Conservation (phyloP, 768 basidiomycete genomes). For the Leucosporidium yakuticum region DNA sequence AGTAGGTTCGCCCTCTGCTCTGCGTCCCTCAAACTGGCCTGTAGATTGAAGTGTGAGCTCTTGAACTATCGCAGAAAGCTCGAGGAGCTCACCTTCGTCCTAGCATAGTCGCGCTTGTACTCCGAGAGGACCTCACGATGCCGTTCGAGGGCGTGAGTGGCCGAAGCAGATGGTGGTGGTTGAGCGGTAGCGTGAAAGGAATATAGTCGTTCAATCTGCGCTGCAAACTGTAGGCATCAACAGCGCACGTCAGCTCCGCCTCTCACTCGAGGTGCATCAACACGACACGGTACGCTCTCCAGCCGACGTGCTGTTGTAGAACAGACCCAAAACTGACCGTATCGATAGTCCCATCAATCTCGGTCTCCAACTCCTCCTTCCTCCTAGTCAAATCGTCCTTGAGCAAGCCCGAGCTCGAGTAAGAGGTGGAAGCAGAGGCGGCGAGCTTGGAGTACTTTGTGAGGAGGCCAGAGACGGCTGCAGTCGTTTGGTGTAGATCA, state of each 20-base stretch:
- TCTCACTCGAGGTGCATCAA: conserved; percentile 3
- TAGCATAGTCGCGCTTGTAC: conserved; percentile 70
- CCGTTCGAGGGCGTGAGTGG: conserved; percentile 77
- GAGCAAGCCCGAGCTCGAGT: conserved; percentile 50
- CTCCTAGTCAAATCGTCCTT: conserved; percentile 44
- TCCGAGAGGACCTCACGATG: conserved; percentile 87
- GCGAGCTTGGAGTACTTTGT: conserved; percentile 85
- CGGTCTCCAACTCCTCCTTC: conserved; percentile 65
- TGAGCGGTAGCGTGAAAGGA: conserved; percentile 51
- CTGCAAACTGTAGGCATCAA: conserved; percentile 56
- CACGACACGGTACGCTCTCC: conserved; percentile 20
- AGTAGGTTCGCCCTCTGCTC: conserved; percentile 81
- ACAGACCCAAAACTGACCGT: conserved; percentile 56
- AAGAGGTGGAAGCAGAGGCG: conserved; percentile 46
- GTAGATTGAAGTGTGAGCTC: conserved; percentile 12
- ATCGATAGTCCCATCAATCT: conserved; percentile 75
- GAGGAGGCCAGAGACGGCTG: conserved; percentile 82
- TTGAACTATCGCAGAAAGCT: not conserved
- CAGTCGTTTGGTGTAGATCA: conserved; percentile 88
- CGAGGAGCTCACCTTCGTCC: conserved; percentile 62
- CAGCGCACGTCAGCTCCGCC: not conserved
- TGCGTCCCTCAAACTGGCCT: conserved; percentile 75
- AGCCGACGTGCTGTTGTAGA: conserved; percentile 18
- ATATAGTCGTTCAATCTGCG: conserved; percentile 65
- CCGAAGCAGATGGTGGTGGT: conserved; percentile 66